phyloP scores from a whole-genome alignment of 2,329 filamentous ascomycete species.

The Aureobasidium uvarum region DNA sequence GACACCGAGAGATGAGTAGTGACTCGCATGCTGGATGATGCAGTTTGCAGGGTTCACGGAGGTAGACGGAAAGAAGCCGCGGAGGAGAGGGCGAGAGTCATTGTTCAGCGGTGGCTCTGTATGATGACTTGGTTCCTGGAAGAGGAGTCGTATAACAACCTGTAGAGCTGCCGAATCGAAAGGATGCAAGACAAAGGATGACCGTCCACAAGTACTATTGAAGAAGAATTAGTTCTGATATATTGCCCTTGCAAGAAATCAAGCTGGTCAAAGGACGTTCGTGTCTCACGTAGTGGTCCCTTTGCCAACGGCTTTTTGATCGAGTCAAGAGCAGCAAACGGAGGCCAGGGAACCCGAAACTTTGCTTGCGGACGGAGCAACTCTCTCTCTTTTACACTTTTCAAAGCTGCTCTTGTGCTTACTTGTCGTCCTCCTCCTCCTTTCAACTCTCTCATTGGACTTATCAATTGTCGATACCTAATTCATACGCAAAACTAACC shows the following conservation, averaged over 20 bases:
- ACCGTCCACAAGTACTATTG: not conserved
- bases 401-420: constrained; percentile 1
- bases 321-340: not conserved
- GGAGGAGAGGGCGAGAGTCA: not conserved
- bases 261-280: not conserved
- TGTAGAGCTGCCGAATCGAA: not conserved
- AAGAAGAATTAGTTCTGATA: too few species aligned
- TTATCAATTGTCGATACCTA: not conserved
- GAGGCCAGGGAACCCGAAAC: not conserved
- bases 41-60: not conserved
- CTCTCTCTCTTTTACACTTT: constrained; percentile 7
- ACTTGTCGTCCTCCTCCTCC: not conserved
- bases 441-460: not conserved
- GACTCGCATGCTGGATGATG: not conserved
- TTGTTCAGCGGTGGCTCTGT: not conserved
- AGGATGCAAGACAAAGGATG: not conserved
- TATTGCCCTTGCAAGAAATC: not conserved
- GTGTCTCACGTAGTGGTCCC: not conserved
- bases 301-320: constrained; percentile 18
- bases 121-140: not conserved
- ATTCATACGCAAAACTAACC: not conserved
- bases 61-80: not conserved
- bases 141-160: not conserved
- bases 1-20: not conserved
- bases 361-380: constrained; percentile 4